phyloP scores from a whole-genome alignment of 2,329 filamentous ascomycete genomes.

The Colletotrichum sp. region DNA sequence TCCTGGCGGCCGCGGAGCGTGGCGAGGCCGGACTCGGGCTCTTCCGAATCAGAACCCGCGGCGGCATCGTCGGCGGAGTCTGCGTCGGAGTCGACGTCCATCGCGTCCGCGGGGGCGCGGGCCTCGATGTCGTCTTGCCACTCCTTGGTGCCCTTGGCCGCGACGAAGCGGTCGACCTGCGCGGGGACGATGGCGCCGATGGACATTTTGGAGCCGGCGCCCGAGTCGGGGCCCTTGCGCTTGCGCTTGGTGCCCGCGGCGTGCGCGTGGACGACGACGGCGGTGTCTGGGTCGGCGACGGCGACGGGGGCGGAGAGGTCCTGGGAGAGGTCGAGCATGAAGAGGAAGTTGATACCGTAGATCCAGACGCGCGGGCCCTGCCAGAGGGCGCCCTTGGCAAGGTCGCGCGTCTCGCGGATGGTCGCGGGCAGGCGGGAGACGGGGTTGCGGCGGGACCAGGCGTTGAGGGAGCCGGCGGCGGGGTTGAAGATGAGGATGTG shows the following conservation, averaged over 20 bases:
- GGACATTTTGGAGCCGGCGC: conserved; percentile 60
- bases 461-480: conserved; percentile 75
- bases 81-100: conserved; percentile 27
- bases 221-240: conserved; percentile 50
- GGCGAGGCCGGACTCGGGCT: conserved; percentile 41
- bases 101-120: conserved; percentile 40
- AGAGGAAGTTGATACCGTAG: conserved; percentile 84
- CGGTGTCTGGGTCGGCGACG: conserved; percentile 20
- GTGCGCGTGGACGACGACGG: conserved; percentile 17
- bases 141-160: conserved; percentile 41
- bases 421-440: conserved; percentile 75
- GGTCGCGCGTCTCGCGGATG: conserved; percentile 77
- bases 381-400: conserved; percentile 87
- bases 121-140: conserved; percentile 32
- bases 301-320: conserved; percentile 60
- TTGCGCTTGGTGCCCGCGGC: conserved; percentile 56
- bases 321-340: conserved; percentile 86
- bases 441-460: conserved; percentile 87
- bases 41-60: conserved; percentile 28
- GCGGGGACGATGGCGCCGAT: conserved; percentile 49
- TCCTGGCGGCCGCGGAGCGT: conserved; percentile 34
- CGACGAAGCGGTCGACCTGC: conserved; percentile 35
- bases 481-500: conserved; percentile 82
- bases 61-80: conserved; percentile 40
- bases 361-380: conserved; percentile 82